Evolutionary conservation across 1,284 basidiomycete species (phyloP).

Genomic region (Irpex lacteus): DNA sequence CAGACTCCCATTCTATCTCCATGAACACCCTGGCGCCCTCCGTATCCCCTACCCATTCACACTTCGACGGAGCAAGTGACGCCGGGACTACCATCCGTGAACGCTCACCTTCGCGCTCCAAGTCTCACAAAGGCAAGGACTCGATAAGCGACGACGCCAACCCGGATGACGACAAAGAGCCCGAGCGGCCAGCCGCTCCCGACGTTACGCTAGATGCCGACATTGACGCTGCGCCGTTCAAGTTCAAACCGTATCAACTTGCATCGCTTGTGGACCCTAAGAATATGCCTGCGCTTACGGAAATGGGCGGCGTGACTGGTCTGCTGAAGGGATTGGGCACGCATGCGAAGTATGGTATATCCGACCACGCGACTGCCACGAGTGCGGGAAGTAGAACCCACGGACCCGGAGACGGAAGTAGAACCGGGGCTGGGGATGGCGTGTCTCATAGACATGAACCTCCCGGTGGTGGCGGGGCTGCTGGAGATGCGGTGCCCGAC

Average conservation of each 20-base stretch:
- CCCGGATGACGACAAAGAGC: conserved; percentile 26
- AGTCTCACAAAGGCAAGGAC: conserved; percentile 24
- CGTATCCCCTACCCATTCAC: conserved; percentile 36
- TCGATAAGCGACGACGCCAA: conserved; percentile 14
- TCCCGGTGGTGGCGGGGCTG: conserved; percentile 9
- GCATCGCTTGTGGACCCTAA: conserved; percentile 92
- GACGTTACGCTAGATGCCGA: conserved; percentile 53
- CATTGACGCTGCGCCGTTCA: conserved; percentile 71
- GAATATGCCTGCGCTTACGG: conserved; percentile 62
- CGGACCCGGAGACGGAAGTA: not conserved
- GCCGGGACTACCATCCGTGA: conserved; percentile 24
- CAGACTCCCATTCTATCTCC: conserved; percentile 28
- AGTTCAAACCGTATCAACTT: conserved; percentile 71
- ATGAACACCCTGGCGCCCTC: conserved; percentile 26
- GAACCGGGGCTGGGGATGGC: conserved; percentile 24
- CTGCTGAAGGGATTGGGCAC: conserved; percentile 79
- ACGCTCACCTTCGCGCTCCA: conserved; percentile 18
- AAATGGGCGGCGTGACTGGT: conserved; percentile 73
- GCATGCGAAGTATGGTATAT: conserved; percentile 55
- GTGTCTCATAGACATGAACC: conserved; percentile 38
- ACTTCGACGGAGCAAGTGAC: conserved; percentile 32
- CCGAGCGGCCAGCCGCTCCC: conserved; percentile 29
- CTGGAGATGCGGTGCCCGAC: conserved; percentile 30
- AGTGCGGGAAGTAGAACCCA: not conserved
- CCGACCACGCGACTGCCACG: not conserved